Base-by-base conservation (phyloP, 768 basidiomycete species). In the Suillus plorans region DNA sequence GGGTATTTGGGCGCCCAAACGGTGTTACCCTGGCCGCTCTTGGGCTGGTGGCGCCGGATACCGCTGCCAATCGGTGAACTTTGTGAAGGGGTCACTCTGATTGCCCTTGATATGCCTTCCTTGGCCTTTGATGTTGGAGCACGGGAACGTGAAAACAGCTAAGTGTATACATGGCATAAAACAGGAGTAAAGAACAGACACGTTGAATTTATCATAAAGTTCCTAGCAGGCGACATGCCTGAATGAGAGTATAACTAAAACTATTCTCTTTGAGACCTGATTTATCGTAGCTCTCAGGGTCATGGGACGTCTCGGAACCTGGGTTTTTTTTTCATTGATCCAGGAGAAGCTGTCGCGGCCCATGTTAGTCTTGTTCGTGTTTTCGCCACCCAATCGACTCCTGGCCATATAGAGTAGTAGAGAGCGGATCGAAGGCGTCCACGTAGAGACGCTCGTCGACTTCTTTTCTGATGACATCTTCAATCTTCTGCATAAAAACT, bases 401-500 rank as follows among this genome's bases (percentile, higher is more conserved):
- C 3, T 37, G 71, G 22, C 68, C 56, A 55, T 18, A 74, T 18
- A 74, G 60, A 2, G 10, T 5, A 41, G 13, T 31, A 31, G 47
- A 13, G 1, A 16, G 68, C 45, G 72, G 45, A 20, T 73, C 72
- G 55, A 64, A 61, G 52, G 61, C 65, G 62, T 74, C 71, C 61
- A 73, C 60, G 18, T 63, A 69, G 36, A 79, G 71, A 31, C 80
- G 80, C 44, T 71, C 68, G 41, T 64, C 66, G 6, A 83, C 66
- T 65, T 84, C 81, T 31, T 63, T 45, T 63, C 55, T 66, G 10
- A 84, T 73, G 2, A 72, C 70, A 13, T 64, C 63, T 57, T 84
- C 78, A 42, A 86, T 74, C 25, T 62, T 44, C 5, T 78, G 72
- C 83, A 85, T 84, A 20, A 75, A 71, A 39, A 37, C 44, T 7